phyloP scores from a whole-genome alignment of 768 basidiomycete genomes.

The Podaxis sp. region DNA sequence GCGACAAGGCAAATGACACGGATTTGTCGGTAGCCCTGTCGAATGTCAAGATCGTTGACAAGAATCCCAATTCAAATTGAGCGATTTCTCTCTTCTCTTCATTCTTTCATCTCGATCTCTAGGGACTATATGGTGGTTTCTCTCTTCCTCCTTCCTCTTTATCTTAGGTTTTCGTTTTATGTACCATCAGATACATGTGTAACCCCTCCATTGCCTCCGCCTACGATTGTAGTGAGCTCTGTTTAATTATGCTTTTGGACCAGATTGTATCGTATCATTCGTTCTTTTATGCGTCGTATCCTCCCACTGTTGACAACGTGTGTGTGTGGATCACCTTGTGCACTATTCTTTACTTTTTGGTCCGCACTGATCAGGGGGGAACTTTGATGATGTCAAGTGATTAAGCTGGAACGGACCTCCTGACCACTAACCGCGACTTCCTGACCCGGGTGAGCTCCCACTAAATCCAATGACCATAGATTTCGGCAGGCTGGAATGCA shows the following conservation, averaged over 20 bases:
- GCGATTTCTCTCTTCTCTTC: background rate
- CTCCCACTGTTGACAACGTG: background rate
- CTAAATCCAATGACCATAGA: background rate
- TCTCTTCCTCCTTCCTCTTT: background rate
- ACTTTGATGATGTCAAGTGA: background rate
- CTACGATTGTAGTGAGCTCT: background rate
- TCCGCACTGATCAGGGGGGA: background rate
- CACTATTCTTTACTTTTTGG: background rate
- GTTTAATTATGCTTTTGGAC: constrained; percentile 6
- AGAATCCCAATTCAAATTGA: background rate
- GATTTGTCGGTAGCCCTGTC: constrained; percentile 8
- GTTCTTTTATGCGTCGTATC: background rate
- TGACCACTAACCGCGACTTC: background rate
- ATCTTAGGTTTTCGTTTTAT: background rate
- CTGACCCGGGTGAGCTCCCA: background rate
- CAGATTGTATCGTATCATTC: background rate
- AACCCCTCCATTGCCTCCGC: background rate
- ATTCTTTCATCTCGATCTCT: background rate
- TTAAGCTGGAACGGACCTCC: background rate
- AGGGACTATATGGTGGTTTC: background rate
- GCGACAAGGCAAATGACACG: background rate
- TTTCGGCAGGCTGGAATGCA: background rate
- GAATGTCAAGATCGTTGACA: background rate
- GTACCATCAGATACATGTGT: constrained; percentile 4
- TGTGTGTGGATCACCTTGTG: constrained; percentile 8